phyloP scores from a whole-genome alignment of 1,139 yeast genomes.

The Lodderomyces beijingensis region DNA sequence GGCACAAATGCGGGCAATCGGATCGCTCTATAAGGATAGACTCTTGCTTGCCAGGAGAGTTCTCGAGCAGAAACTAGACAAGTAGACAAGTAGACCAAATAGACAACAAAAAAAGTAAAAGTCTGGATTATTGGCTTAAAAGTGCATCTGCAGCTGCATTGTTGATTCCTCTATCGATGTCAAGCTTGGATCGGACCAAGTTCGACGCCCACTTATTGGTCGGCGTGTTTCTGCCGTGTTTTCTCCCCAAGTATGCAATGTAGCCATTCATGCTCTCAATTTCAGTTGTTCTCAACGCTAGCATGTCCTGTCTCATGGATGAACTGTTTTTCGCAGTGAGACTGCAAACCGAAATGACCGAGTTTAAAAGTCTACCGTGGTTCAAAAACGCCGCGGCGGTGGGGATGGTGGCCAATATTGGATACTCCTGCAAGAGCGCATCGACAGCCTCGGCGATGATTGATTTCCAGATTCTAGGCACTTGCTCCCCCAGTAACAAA shows the following conservation, averaged over 20 bases:
- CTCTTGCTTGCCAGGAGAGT: conserved; percentile 18
- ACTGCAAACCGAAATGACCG: conserved; percentile 46
- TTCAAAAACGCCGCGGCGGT: conserved; percentile 36
- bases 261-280: conserved; percentile 78
- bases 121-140: background rate
- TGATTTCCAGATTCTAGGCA: conserved; percentile 27
- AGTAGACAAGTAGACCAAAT: too few species aligned
- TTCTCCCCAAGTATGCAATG: conserved; percentile 49
- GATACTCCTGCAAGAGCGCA: conserved; percentile 36
- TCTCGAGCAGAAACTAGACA: too few species aligned
- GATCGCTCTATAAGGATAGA: conserved; percentile 22
- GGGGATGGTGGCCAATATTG: conserved; percentile 25
- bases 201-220: conserved; percentile 45
- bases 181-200: conserved; percentile 44
- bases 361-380: conserved; percentile 38
- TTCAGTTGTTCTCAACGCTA: conserved; percentile 61
- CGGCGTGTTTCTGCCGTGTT: conserved; percentile 36
- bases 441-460: conserved; percentile 46
- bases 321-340: conserved; percentile 59
- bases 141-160: conserved; percentile 11
- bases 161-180: conserved; percentile 31
- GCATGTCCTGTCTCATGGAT: conserved; percentile 84
- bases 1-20: conserved; percentile 18
- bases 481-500: conserved; percentile 36
- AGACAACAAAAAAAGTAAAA: too few species aligned